A percentile compares a stretch with the other conserved stretches of the same genome.
Evolutionary conservation across 768 basidiomycete species (phyloP).

Genomic region (Boletus rubescentipes): DNA sequence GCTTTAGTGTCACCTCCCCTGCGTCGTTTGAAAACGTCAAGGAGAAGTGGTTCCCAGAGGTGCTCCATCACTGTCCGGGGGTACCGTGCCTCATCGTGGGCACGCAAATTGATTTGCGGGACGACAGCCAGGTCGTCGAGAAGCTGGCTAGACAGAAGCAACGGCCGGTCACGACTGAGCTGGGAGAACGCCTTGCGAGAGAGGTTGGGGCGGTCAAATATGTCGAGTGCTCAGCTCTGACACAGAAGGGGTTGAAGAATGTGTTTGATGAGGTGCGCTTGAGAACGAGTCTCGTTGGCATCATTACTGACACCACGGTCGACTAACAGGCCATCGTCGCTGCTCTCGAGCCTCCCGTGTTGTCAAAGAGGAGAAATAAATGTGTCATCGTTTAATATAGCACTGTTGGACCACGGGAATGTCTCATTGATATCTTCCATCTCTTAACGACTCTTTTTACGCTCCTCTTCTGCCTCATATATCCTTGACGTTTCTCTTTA

Average conservation of each 20-base stretch:
- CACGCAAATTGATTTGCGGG: slow-evolving; percentile 95
- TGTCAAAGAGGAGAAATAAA: slow-evolving; percentile 72
- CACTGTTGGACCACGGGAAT: slow-evolving; percentile 26
- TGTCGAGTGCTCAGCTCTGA: slow-evolving; percentile 98
- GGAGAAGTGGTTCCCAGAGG: slow-evolving; percentile 99
- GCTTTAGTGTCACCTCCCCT: slow-evolving; percentile 98
- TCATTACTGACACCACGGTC: slow-evolving; percentile 9
- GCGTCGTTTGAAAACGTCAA: slow-evolving; percentile 99
- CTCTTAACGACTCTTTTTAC: slow-evolving; percentile 36
- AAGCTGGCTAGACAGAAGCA: slow-evolving; percentile 97
- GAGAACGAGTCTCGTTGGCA: not conserved
- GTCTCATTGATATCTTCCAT: slow-evolving; percentile 32
- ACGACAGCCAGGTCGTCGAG: slow-evolving; percentile 90
- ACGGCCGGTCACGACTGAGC: slow-evolving; percentile 82
- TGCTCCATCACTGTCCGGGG: slow-evolving; percentile 98
- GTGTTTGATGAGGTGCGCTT: slow-evolving; percentile 95
- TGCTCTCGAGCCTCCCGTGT: slow-evolving; percentile 94
- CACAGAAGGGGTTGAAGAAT: slow-evolving; percentile 99
- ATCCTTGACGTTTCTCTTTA: slow-evolving; percentile 32
- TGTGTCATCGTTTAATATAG: slow-evolving; percentile 81
- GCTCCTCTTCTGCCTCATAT: slow-evolving; percentile 34
- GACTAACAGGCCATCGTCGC: slow-evolving; percentile 83
- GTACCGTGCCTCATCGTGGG: slow-evolving; percentile 99
- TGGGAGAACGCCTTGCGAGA: slow-evolving; percentile 92
- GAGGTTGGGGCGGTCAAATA: slow-evolving; percentile 99